These are phyloP conservation scores for Cenchrus purpureus DNA, from an alignment of 176 grass and related monocot genomes.

Conservation along the genomic window DNA sequence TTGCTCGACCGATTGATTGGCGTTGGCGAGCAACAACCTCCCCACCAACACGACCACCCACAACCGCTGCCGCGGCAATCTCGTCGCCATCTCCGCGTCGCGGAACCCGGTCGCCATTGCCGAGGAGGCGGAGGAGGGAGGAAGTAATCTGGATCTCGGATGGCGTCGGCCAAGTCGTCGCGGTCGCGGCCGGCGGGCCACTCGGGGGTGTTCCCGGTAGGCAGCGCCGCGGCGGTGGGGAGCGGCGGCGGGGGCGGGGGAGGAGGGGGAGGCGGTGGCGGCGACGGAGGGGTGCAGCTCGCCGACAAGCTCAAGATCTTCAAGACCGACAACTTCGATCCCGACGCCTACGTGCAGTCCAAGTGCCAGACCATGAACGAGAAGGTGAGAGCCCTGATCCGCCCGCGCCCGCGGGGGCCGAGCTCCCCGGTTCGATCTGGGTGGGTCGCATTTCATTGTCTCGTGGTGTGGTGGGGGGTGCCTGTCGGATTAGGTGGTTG, in stretches of 20 bases:
- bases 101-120: constrained; percentile 4
- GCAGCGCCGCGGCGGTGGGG: constrained; percentile 39
- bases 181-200: constrained; percentile 72
- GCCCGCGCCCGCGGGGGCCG: neutral
- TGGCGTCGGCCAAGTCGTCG: constrained; percentile 85
- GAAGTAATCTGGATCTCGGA: constrained; percentile 46
- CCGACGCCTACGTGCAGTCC: constrained; percentile 94
- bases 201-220: constrained; percentile 63
- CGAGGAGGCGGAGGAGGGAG: constrained; percentile 13
- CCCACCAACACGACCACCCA: neutral
- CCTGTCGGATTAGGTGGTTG: neutral
- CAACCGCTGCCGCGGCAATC: neutral
- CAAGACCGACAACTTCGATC: constrained; percentile 98
- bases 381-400: constrained; percentile 60
- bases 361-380: constrained; percentile 98
- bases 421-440: neutral
- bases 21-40: constrained; percentile 21
- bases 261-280: neutral
- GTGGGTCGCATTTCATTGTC: constrained; percentile 7
- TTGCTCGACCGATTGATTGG: constrained; percentile 32
- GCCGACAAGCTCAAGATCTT: constrained; percentile 99
- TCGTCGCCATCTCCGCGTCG: constrained; percentile 4
- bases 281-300: constrained; percentile 83
- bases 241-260: constrained; percentile 36
- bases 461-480: neutral